A percentile compares a stretch with the other conserved stretches of the same genome.
Conservation (phyloP, 2,329 filamentous ascomycete genomes). For the Colletotrichum caudatum region DNA sequence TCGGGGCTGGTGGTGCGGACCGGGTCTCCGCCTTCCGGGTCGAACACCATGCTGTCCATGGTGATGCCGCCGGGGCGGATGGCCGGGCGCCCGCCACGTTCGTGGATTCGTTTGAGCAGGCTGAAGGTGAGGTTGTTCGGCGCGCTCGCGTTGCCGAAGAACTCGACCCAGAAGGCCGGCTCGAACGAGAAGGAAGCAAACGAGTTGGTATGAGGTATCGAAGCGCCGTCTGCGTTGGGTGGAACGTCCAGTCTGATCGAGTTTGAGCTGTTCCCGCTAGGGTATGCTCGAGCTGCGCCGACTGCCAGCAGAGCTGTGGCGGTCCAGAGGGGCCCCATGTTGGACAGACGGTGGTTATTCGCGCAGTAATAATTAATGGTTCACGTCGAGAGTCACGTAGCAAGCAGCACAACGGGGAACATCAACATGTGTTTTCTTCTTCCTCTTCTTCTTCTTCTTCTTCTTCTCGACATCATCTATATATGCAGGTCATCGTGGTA, state of each 20-base stretch:
- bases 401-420: neutral
- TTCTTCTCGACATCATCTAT: neutral
- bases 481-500: neutral
- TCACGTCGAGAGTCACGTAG: neutral
- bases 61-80: conserved; percentile 43
- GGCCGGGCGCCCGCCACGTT: conserved; percentile 37
- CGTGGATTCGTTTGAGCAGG: conserved; percentile 33
- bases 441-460: too few relatives aligned
- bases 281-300: conserved; percentile 1
- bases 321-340: conserved; percentile 16
- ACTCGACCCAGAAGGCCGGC: conserved; percentile 43
- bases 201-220: conserved; percentile 38
- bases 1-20: conserved; percentile 42
- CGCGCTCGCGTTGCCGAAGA: conserved; percentile 39
- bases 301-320: conserved; percentile 17
- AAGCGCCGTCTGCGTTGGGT: conserved; percentile 19
- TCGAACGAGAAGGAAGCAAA: conserved; percentile 43
- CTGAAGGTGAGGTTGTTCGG: conserved; percentile 42
- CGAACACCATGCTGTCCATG: conserved; percentile 43
- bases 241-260: neutral
- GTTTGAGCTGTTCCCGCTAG: neutral
- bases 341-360: neutral
- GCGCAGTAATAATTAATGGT: neutral
- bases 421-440: too few relatives aligned
- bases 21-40: conserved; percentile 33